Evolutionary conservation across 208 protist genomes (phyloP).

Genomic region (Angomonas ambiguus): DNA sequence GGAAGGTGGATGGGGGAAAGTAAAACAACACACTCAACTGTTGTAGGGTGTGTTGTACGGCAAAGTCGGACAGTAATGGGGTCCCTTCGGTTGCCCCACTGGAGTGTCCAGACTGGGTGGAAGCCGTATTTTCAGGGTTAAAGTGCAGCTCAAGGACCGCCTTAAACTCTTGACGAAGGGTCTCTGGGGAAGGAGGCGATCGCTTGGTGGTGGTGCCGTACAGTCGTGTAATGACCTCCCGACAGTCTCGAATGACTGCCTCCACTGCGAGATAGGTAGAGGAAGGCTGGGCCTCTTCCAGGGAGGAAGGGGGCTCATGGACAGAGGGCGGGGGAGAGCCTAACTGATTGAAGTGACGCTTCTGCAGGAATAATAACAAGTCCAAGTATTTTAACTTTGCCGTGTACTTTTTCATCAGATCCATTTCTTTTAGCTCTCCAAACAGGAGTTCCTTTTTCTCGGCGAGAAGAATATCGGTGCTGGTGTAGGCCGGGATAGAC

Average conservation of each 20-base stretch:
- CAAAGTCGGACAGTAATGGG: background rate
- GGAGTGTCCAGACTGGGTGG: background rate
- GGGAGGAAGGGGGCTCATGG: too few species aligned
- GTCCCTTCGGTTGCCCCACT: background rate
- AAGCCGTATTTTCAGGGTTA: background rate
- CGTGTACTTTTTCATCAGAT: background rate
- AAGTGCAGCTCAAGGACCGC: background rate
- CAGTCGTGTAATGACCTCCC: background rate
- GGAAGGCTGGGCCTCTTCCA: too few species aligned
- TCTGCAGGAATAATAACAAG: background rate
- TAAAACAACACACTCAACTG: background rate
- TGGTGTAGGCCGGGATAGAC: background rate
- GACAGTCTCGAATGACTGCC: background rate
- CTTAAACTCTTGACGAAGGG: background rate
- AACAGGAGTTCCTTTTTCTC: background rate
- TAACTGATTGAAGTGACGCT: background rate
- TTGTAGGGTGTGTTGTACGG: background rate
- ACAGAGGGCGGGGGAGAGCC: background rate
- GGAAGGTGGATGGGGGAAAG: background rate
- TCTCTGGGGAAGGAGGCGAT: background rate
- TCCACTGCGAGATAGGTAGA: background rate
- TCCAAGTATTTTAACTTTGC: background rate
- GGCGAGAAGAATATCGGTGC: background rate
- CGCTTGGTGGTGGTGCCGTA: background rate
- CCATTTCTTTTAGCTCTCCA: background rate